Evolutionary conservation across 495 filamentous ascomycete species (phyloP), one percentile per base, ranked within the genome.

Genomic region (Hyaloscypha bicolor): DNA sequence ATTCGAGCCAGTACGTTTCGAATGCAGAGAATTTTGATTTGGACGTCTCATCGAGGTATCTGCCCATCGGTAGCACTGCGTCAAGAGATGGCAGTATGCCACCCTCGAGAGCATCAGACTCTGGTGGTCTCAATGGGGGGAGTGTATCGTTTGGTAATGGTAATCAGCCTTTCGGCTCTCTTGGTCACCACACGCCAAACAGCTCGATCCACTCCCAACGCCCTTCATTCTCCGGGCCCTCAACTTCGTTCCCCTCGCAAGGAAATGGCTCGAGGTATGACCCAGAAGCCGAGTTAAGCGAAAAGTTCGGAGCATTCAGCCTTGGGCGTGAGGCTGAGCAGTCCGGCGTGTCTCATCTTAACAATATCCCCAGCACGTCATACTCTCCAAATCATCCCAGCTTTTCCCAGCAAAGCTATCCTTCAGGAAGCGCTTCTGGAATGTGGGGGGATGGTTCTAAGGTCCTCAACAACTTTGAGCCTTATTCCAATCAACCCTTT

Each of bases 11-110:
- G 35, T 73, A 66, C 48, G 14, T 25, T 48, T 60, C 66, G 14
- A 65, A 42, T 42, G 35, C 42, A 51, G 64, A 69, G 30, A 21
- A 62, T 4, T 70, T 62, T 42, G 65, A 69, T 11, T 31, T 61
- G 9, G 71, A 73, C 12, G 29, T 68, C 11, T 51, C 67, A 2
- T 62, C 64, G 2, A 66, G 63, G 48, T 70, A 63, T 56, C 63
- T 70, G 8, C 64, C 55, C 12, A 63, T 69, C 42, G 68, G 65
- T 14, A 59, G 56, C 52, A 65, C 61, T 12, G 29, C 64, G 14
- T 71, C 77, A 1, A 74, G 73, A 60, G 77, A 80, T 53, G 58
- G 65, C 19, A 72, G 69, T 37, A 73, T 76, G 64, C 72, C 74
- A 19, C 69, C 74, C 1, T 75, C 77, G 16, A 70, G 70, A 63